Percentiles rank a stretch among this genome's conserved stretches.
Evolutionary conservation across 495 filamentous ascomycete genomes (phyloP).

Genomic region (Talaromyces wortmannii): DNA sequence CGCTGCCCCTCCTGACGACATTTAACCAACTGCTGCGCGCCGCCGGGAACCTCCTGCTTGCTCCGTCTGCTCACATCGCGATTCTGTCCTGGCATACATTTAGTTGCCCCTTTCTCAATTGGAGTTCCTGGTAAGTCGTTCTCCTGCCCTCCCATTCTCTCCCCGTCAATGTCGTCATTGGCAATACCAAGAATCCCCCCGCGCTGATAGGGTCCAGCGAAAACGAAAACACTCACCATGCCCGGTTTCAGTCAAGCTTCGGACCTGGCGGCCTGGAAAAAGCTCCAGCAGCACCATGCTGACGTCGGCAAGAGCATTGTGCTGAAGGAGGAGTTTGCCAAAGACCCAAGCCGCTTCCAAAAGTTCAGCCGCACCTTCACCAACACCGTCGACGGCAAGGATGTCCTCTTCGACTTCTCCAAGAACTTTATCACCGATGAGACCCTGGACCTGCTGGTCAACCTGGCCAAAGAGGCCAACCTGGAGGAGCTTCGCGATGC

Average conservation of each 20-base stretch:
- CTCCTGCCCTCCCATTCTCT: too few species aligned
- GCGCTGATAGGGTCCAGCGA: slow-evolving; percentile 23
- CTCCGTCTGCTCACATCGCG: background rate
- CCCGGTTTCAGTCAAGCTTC: slow-evolving; percentile 66
- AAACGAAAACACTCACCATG: slow-evolving; percentile 29
- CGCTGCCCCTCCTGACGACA: background rate
- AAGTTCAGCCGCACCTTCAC: slow-evolving; percentile 83
- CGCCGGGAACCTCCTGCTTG: background rate
- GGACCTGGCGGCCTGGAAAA: slow-evolving; percentile 75
- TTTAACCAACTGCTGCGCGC: background rate
- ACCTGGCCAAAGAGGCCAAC: slow-evolving; percentile 84
- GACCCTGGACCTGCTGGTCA: slow-evolving; percentile 75
- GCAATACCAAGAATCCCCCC: slow-evolving; percentile 7
- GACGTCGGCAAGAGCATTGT: slow-evolving; percentile 79
- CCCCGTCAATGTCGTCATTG: too few species aligned
- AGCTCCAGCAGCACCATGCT: slow-evolving; percentile 83
- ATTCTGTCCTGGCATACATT: too few species aligned
- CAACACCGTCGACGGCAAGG: slow-evolving; percentile 67
- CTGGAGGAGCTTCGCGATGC: slow-evolving; percentile 90
- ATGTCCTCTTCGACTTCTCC: slow-evolving; percentile 96
- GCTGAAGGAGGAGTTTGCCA: slow-evolving; percentile 85
- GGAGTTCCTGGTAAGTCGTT: too few species aligned
- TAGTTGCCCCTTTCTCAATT: too few species aligned
- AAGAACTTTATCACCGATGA: slow-evolving; percentile 97
- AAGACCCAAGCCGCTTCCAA: slow-evolving; percentile 81